These are phyloP conservation scores for Fusarium gaditjirri DNA, from an alignment of 2,329 filamentous ascomycete genomes.

Conservation along the genomic window DNA sequence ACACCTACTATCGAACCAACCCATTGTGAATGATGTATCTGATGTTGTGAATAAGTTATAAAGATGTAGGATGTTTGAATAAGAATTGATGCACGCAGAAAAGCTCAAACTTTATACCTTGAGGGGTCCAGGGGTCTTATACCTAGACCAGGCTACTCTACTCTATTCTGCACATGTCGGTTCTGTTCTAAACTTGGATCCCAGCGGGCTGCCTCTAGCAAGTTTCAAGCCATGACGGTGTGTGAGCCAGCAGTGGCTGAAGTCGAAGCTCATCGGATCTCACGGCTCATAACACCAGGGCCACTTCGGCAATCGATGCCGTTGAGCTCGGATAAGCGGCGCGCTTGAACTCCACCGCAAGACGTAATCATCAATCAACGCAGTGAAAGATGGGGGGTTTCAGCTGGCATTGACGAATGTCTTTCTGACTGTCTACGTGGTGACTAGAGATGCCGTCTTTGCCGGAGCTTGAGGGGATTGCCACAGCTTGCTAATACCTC, in stretches of 20 bases:
- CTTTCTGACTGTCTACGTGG: too few species aligned
- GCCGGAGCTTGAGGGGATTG: not conserved
- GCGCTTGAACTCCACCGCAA: slow-evolving; percentile 16
- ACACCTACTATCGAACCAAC: slow-evolving; percentile 16
- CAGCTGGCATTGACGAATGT: not conserved
- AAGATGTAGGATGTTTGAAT: not conserved
- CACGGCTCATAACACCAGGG: slow-evolving; percentile 26
- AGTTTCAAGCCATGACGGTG: not conserved
- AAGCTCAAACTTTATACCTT: slow-evolving; percentile 11
- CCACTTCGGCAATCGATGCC: slow-evolving; percentile 28
- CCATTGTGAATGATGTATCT: slow-evolving; percentile 10
- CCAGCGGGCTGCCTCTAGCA: not conserved
- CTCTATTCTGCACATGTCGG: not conserved
- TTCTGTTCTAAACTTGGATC: slow-evolving; percentile 12
- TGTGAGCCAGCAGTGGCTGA: not conserved
- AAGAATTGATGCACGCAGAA: not conserved
- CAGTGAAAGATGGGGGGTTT: not conserved
- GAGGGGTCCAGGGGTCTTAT: not conserved
- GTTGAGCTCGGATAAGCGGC: slow-evolving; percentile 35
- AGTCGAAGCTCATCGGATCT: slow-evolving; percentile 22
- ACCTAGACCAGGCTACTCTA: not conserved
- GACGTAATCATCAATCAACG: not conserved
- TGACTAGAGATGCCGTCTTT: slow-evolving; percentile 9
- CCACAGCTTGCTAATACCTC: not conserved
- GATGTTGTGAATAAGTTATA: not conserved